Evolutionary conservation across 306 rosid genomes (phyloP).

Genomic region (Sphenostylis stenocarpa): DNA sequence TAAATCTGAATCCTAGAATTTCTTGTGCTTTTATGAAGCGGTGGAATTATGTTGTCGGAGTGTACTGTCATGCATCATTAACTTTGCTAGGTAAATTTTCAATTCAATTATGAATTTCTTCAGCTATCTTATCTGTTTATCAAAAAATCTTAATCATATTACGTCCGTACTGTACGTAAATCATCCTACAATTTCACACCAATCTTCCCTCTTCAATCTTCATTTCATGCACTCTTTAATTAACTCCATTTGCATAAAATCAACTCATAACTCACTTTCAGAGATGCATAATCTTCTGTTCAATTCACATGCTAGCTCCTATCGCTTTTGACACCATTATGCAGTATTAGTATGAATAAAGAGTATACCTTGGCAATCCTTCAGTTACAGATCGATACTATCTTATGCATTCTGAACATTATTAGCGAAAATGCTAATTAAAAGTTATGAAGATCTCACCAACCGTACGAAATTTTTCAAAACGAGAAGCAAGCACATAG

Average conservation of each 20-base stretch:
- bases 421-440: background rate
- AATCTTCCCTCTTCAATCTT: background rate
- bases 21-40: background rate
- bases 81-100: background rate
- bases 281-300: background rate
- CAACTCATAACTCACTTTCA: background rate
- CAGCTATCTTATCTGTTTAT: background rate
- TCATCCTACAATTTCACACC: background rate
- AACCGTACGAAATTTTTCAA: background rate
- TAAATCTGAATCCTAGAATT: background rate
- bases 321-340: background rate
- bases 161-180: too few relatives aligned
- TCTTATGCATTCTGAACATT: background rate
- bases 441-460: background rate
- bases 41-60: background rate
- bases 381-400: background rate
- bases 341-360: background rate
- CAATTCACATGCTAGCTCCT: background rate
- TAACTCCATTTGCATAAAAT: background rate
- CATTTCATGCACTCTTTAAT: background rate
- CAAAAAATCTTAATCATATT: background rate
- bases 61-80: background rate
- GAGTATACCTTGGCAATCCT: background rate
- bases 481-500: background rate
- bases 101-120: background rate